Percentiles rank a stretch among this genome's conserved stretches.
These are phyloP conservation scores for Lodderomyces orthopsilosis DNA, from an alignment of 1,139 yeast species.

Conservation along the genomic window DNA sequence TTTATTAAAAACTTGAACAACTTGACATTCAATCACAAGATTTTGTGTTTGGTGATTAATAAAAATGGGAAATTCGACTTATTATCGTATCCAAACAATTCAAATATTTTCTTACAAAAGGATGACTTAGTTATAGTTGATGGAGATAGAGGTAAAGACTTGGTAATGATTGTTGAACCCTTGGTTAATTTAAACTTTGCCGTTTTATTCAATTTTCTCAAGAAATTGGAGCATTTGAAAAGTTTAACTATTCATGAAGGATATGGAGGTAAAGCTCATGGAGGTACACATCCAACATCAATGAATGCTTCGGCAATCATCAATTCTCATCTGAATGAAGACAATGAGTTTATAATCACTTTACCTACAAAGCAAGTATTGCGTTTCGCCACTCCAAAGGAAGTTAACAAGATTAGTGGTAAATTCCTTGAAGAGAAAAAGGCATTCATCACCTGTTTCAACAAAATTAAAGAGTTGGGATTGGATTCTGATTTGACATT, in stretches of 20 bases:
- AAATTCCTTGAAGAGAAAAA: conserved; percentile 48
- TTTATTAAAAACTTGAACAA: conserved; percentile 45
- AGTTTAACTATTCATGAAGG: conserved; percentile 54
- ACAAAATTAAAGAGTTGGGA: conserved; percentile 44
- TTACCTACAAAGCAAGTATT: conserved; percentile 50
- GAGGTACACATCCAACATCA: conserved; percentile 38
- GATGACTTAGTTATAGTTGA: conserved; percentile 49
- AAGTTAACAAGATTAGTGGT: conserved; percentile 41
- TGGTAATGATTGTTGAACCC: conserved; percentile 50
- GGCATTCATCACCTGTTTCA: conserved; percentile 44
- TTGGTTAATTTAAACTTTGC: conserved; percentile 52
- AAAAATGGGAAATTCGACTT: conserved; percentile 59
- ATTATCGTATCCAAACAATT: conserved; percentile 40
- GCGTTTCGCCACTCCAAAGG: conserved; percentile 49
- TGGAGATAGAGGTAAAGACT: conserved; percentile 51
- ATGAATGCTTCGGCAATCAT: conserved; percentile 39
- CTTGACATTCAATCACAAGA: conserved; percentile 42
- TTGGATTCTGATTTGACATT: conserved; percentile 42
- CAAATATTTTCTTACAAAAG: conserved; percentile 51
- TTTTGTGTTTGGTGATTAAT: conserved; percentile 48
- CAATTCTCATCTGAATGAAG: conserved; percentile 40
- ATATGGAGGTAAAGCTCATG: conserved; percentile 24
- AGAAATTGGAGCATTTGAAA: conserved; percentile 74
- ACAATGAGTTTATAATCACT: conserved; percentile 46
- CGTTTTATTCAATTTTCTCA: conserved; percentile 72